A percentile compares a stretch with the other conserved stretches of the same genome.
Evolutionary conservation across 768 basidiomycete genomes (phyloP).

Genomic region (Galerina marginata): DNA sequence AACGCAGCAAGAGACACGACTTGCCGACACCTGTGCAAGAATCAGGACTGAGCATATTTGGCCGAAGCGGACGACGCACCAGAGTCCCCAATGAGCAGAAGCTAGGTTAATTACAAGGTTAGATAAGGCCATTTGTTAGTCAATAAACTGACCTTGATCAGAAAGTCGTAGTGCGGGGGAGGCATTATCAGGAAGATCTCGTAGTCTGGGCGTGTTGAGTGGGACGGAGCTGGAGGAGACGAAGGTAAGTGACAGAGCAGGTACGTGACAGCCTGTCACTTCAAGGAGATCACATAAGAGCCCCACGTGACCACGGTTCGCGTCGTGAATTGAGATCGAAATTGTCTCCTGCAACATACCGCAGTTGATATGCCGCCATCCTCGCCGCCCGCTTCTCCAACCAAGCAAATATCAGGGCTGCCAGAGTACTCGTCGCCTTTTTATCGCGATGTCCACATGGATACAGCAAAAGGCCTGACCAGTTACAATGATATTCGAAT

Average conservation of each 20-base stretch:
- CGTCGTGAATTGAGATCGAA: too few species aligned
- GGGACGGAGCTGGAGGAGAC: too few species aligned
- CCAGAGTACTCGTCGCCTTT: constrained; percentile 30
- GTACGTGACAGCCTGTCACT: too few species aligned
- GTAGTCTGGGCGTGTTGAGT: too few species aligned
- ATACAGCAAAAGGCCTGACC: constrained; percentile 71
- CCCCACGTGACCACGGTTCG: too few species aligned
- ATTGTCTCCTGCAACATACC: too few species aligned
- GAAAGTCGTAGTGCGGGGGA: constrained; percentile 95
- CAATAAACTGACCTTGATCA: constrained; percentile 75
- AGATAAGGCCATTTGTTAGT: background rate
- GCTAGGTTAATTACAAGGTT: constrained; percentile 47
- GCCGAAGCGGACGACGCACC: constrained; percentile 51
- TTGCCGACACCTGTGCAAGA: constrained; percentile 82
- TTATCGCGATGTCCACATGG: constrained; percentile 75
- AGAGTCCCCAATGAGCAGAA: constrained; percentile 95
- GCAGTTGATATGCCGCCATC: too few species aligned
- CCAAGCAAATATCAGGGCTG: constrained; percentile 35
- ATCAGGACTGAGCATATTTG: constrained; percentile 7
- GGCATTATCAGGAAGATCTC: constrained; percentile 57
- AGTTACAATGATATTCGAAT: constrained; percentile 54
- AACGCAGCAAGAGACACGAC: constrained; percentile 92
- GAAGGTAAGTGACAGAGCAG: too few species aligned
- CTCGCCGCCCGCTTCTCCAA: constrained; percentile 24
- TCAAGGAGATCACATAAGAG: too few species aligned